A percentile compares a stretch with the other conserved stretches of the same genome.
These are phyloP conservation scores for Fusarium papillatum DNA, from an alignment of 2,329 filamentous ascomycete species.

Conservation along the genomic window DNA sequence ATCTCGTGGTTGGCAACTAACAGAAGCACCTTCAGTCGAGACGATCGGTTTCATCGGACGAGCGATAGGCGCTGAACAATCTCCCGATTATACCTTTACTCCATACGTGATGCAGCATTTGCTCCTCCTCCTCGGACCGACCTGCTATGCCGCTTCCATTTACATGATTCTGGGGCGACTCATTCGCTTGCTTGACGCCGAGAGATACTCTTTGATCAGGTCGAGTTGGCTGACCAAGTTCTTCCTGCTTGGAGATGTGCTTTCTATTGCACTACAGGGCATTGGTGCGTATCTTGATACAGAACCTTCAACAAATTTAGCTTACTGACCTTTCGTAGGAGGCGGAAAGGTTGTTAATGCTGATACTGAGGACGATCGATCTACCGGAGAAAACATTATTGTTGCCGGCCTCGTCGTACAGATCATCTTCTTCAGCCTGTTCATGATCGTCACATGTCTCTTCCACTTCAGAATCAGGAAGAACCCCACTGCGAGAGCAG, in stretches of 20 bases:
- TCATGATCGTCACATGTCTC: slow-evolving; percentile 55
- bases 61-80: slow-evolving; percentile 54
- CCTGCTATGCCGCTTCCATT: slow-evolving; percentile 56
- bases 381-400: slow-evolving; percentile 58
- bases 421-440: slow-evolving; percentile 65
- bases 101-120: slow-evolving; percentile 54
- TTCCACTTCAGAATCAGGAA: slow-evolving; percentile 24
- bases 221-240: slow-evolving; percentile 59
- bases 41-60: slow-evolving; percentile 58
- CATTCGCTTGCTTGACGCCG: slow-evolving; percentile 50
- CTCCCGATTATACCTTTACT: slow-evolving; percentile 45
- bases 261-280: slow-evolving; percentile 51
- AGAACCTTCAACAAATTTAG: too few relatives aligned
- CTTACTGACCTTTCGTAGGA: not conserved
- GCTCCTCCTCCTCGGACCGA: slow-evolving; percentile 50
- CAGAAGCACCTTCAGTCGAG: slow-evolving; percentile 17
- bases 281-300: slow-evolving; percentile 12
- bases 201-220: slow-evolving; percentile 54
- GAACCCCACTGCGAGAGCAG: not conserved
- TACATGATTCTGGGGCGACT: slow-evolving; percentile 59
- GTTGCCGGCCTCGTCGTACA: slow-evolving; percentile 65
- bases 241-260: slow-evolving; percentile 61
- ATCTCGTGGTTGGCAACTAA: not conserved
- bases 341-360: slow-evolving; percentile 22
- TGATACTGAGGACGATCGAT: slow-evolving; percentile 30